Conservation (phyloP, 306 rosid genomes). For the Pyrus pyrifolia region DNA sequence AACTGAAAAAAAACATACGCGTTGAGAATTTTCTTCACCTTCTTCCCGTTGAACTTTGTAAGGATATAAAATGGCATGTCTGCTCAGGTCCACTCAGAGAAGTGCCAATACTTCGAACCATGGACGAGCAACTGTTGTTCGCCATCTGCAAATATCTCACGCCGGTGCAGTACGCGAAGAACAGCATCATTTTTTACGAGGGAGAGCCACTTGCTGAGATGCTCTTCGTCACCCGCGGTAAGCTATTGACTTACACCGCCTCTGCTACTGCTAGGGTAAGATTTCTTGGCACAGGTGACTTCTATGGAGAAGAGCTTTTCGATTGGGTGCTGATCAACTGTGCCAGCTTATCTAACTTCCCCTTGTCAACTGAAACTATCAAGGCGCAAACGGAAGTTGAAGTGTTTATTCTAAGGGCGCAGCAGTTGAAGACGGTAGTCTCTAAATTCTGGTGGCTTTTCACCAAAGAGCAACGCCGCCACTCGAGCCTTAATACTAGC, state of each 20-base stretch:
- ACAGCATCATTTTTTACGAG: conserved; percentile 27
- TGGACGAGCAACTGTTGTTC: conserved; percentile 36
- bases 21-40: not conserved
- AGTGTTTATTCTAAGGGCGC: conserved; percentile 52
- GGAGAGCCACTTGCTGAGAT: conserved; percentile 50
- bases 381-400: conserved; percentile 48
- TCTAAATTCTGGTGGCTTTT: conserved; percentile 51
- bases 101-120: conserved; percentile 34
- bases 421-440: conserved; percentile 46
- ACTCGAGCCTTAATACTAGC: conserved; percentile 27
- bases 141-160: conserved; percentile 42
- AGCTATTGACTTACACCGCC: conserved; percentile 27
- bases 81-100: not conserved
- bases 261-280: conserved; percentile 21
- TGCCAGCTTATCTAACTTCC: conserved; percentile 17
- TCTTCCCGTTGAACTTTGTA: not conserved
- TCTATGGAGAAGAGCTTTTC: conserved; percentile 64
- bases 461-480: conserved; percentile 41
- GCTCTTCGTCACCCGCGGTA: conserved; percentile 49
- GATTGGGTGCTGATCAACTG: conserved; percentile 53
- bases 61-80: not conserved
- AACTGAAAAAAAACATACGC: not conserved
- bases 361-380: conserved; percentile 46
- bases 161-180: conserved; percentile 31
- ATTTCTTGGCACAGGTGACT: conserved; percentile 46